Conservation (phyloP, 176 grass and related monocot species). For the Juncus inflexus region DNA sequence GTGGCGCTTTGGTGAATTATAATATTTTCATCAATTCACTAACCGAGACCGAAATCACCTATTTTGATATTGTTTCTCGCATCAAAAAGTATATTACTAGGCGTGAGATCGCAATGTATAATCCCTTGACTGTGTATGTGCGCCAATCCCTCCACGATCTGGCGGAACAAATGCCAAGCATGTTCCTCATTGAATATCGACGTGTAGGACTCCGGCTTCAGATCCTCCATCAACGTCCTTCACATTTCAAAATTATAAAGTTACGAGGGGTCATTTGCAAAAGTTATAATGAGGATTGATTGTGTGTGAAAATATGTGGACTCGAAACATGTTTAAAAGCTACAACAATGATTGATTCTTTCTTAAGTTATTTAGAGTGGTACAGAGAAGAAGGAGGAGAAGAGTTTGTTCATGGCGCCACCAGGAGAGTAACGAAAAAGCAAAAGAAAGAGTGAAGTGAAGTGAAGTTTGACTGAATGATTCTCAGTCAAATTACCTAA, state of each 20-base stretch:
- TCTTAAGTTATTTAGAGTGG: too few relatives aligned
- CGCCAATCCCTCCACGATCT: constrained; percentile 94
- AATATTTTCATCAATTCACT: too few relatives aligned
- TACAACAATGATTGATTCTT: too few relatives aligned
- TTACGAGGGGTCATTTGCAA: constrained; percentile 5
- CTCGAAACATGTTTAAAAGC: too few relatives aligned
- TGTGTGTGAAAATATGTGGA: too few relatives aligned
- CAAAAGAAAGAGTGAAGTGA: too few relatives aligned
- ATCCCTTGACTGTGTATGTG: constrained; percentile 99
- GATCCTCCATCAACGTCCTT: constrained; percentile 81
- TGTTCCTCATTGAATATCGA: constrained; percentile 71
- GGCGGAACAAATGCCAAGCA: constrained; percentile 86
- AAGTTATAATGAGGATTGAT: neutral
- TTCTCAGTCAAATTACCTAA: too few relatives aligned
- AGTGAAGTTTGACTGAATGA: too few relatives aligned
- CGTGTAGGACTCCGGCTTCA: constrained; percentile 48
- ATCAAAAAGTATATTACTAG: constrained; percentile 98
- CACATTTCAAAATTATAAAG: constrained; percentile 26
- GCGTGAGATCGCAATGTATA: constrained; percentile 91
- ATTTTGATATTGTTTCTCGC: constrained; percentile 87
- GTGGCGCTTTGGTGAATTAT: too few relatives aligned
- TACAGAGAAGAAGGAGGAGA: neutral
- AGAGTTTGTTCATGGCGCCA: too few relatives aligned
- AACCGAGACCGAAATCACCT: constrained; percentile 43
- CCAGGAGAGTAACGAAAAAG: too few relatives aligned